Evolutionary conservation across 805 yeast species (phyloP).

Genomic region (Schizosaccharomyces octosporus): DNA sequence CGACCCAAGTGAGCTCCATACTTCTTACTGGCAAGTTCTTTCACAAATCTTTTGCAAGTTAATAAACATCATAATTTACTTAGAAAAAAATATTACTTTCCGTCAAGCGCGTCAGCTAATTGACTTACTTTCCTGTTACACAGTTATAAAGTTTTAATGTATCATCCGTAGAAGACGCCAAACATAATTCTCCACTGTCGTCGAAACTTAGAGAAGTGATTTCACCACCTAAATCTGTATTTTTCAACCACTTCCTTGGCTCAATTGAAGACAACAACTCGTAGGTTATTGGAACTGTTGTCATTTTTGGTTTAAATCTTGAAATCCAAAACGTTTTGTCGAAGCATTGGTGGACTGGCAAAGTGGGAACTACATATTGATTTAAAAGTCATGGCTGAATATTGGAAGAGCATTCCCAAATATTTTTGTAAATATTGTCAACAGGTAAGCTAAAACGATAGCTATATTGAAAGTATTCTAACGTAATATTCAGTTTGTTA

Average conservation of each 20-base stretch:
- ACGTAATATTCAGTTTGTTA: background rate
- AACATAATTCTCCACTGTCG: conserved; percentile 52
- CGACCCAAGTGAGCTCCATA: conserved; percentile 76
- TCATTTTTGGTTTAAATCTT: background rate
- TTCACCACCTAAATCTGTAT: conserved; percentile 6
- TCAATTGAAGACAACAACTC: background rate
- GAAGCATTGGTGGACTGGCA: no score
- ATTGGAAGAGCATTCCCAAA: conserved; percentile 1
- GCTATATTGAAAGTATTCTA: background rate
- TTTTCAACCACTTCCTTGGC: background rate
- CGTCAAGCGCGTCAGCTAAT: no score
- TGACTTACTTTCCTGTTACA: conserved; percentile 33
- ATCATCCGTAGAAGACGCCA: conserved; percentile 62
- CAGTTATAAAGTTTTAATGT: conserved; percentile 63
- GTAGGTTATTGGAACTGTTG: background rate
- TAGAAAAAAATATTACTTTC: background rate
- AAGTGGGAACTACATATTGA: no score
- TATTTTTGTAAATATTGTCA: conserved; percentile 1
- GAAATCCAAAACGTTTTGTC: no score
- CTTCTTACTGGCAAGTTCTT: conserved; percentile 58
- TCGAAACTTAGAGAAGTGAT: conserved; percentile 37
- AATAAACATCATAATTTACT: background rate
- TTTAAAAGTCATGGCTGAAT: background rate
- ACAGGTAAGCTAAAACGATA: background rate
- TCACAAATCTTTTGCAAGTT: conserved; percentile 13